Evolutionary conservation across 148 eudicot species (phyloP), one percentile per base, ranked within the genome.

Genomic region (Vaccinium darrowii): DNA sequence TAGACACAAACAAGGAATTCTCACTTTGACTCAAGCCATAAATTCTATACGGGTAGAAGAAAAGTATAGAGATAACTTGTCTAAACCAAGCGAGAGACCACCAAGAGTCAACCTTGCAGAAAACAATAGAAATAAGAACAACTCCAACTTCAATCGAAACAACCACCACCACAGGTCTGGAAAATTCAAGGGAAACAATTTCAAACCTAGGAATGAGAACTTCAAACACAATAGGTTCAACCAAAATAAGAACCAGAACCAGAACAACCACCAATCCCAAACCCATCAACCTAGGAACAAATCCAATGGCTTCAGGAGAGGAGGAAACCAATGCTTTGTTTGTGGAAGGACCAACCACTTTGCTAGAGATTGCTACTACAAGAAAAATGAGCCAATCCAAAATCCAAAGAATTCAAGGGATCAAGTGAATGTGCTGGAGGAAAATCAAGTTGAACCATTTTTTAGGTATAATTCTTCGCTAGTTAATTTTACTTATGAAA

Each of bases 1-100:
- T 57, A 80, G 52, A 13, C n/a, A 47, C 1, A 80, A 36, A 52
- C 83, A 80, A 60, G 71, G 72, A 30, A 72, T 33, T 6, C 21
- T 80, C 4, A 33, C 83, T 9, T 9, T 80, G 8, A 18, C 71
- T 14, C 71, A 60, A 80, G 51, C 39, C 7, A 57, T 80, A 4
- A 80, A 60, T 18, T 36, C 73, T 1, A 14, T 80, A 18, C 33
- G 83, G 13, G 51, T 80, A 10, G 83, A 60, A 80, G 83, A 60
- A 8, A 52, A 39, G 0, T 27, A 57, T 62, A 57, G 53, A 36
- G 15, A 15, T 8, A 47, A 5, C 11, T 8, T 4, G 9, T n/a
- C 15, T 7, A 27, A 2, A 13, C 56, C 7, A 50, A 19, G 23
- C 11, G 81, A 78, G 10, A 78, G 15, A 18, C 8, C 81, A 4